A percentile compares a stretch with the other conserved stretches of the same genome.
Conservation (phyloP, 2,329 filamentous ascomycete genomes). For the Incumbomyces lentus region DNA sequence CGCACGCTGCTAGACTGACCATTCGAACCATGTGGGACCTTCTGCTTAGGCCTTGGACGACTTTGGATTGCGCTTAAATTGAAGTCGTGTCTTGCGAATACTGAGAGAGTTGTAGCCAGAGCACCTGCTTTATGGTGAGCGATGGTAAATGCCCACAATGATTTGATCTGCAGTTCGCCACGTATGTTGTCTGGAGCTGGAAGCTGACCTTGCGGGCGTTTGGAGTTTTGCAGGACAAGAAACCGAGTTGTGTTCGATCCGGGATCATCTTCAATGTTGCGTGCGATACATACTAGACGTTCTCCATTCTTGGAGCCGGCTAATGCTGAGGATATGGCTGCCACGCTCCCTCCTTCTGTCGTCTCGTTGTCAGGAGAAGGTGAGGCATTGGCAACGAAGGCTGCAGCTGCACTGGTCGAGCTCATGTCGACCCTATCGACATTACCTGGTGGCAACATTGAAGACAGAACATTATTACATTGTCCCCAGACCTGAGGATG, state of each 20-base stretch:
- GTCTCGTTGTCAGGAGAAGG: neutral
- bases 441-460: slow-evolving; percentile 13
- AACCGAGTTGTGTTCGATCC: slow-evolving; percentile 39
- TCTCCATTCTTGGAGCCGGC: slow-evolving; percentile 56
- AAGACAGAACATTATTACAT: slow-evolving; percentile 63
- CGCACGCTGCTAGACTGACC: neutral
- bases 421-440: slow-evolving; percentile 67
- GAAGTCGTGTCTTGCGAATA: slow-evolving; percentile 61
- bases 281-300: slow-evolving; percentile 54
- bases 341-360: slow-evolving; percentile 36
- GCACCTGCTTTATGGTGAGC: slow-evolving; percentile 69
- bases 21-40: slow-evolving; percentile 28
- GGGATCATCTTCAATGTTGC: slow-evolving; percentile 37
- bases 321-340: slow-evolving; percentile 67
- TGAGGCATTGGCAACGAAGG: slow-evolving; percentile 55
- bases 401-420: slow-evolving; percentile 75
- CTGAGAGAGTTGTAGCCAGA: slow-evolving; percentile 66
- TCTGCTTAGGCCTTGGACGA: slow-evolving; percentile 58
- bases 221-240: slow-evolving; percentile 29
- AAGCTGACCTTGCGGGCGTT: neutral
- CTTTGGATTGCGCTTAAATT: slow-evolving; percentile 89
- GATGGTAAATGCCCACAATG: slow-evolving; percentile 73
- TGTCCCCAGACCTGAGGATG: slow-evolving; percentile 96
- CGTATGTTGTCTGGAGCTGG: neutral
- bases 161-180: slow-evolving; percentile 42